A percentile compares a stretch with the other conserved stretches of the same genome.
Conservation (phyloP, 2,329 filamentous ascomycete species). For the Exutisphaerella laricina region DNA sequence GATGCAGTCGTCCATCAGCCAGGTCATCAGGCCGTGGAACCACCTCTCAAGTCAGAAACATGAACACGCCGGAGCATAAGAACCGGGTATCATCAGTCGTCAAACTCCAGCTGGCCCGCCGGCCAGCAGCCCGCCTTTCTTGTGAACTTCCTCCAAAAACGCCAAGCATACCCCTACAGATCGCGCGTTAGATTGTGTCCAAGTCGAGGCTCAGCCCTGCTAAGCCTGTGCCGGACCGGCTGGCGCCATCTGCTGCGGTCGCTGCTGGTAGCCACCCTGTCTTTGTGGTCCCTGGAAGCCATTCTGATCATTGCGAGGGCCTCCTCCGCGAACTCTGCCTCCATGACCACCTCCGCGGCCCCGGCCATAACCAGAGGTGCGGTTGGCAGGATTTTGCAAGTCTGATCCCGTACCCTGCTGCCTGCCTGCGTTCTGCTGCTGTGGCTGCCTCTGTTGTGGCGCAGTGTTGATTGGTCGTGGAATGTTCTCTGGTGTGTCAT, state of each 20-base stretch:
- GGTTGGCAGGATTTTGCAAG: conserved; percentile 32
- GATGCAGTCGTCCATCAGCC: conserved; percentile 15
- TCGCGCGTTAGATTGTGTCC: conserved; percentile 19
- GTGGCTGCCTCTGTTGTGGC: conserved; percentile 28
- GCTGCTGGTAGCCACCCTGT: conserved; percentile 29
- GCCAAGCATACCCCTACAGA: conserved; percentile 23
- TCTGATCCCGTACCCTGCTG: conserved; percentile 32
- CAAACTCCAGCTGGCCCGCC: conserved; percentile 26
- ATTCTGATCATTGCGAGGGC: conserved; percentile 30
- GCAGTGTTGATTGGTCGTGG: conserved; percentile 69
- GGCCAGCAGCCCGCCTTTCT: conserved; percentile 23
- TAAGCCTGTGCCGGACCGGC: conserved; percentile 29
- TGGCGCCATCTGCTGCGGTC: conserved; percentile 27
- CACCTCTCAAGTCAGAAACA: conserved; percentile 18
- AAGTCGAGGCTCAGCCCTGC: conserved; percentile 12
- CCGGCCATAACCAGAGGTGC: conserved; percentile 28
- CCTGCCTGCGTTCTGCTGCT: conserved; percentile 21
- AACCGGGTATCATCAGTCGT: conserved; percentile 27
- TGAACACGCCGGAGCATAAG: conserved; percentile 25
- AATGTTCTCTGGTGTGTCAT: conserved; percentile 92
- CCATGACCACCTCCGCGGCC: conserved; percentile 31
- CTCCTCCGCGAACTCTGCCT: conserved; percentile 28
- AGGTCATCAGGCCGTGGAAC: conserved; percentile 11
- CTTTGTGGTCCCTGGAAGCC: conserved; percentile 29
- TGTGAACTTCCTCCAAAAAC: conserved; percentile 17